Evolutionary conservation across 768 basidiomycete species (phyloP).

Genomic region (Lentinula lateritia): DNA sequence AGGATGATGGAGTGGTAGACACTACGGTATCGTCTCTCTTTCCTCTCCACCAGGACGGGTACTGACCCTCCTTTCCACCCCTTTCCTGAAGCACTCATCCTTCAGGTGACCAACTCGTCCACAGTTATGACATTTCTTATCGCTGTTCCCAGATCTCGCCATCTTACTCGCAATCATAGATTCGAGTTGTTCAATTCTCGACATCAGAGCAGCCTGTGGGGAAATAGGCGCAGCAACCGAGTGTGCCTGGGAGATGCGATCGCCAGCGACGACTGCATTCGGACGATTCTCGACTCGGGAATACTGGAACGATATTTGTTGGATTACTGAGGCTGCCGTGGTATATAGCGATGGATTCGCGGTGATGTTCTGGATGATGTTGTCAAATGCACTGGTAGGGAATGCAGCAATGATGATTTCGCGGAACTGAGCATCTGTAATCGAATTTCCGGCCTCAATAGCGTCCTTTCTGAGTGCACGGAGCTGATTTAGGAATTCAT

Average conservation of each 20-base stretch:
- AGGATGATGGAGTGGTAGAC: not conserved
- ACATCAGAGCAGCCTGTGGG: not conserved
- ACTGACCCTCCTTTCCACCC: slow-evolving; percentile 20
- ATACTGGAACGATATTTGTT: not conserved
- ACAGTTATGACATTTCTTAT: too few species aligned
- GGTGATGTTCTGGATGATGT: not conserved
- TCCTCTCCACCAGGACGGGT: slow-evolving; percentile 10
- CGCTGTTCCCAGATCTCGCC: not conserved
- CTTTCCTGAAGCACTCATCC: slow-evolving; percentile 18
- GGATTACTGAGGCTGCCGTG: not conserved
- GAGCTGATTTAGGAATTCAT: not conserved
- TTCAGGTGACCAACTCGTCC: slow-evolving; percentile 11
- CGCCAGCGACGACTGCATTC: not conserved
- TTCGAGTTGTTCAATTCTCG: not conserved
- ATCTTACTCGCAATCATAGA: not conserved
- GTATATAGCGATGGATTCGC: not conserved
- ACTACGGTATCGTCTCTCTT: not conserved
- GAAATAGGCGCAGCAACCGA: too few species aligned
- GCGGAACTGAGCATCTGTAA: not conserved
- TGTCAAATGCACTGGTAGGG: not conserved
- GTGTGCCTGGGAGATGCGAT: not conserved
- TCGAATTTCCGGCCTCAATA: not conserved
- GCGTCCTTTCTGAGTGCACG: not conserved
- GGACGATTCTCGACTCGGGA: not conserved
- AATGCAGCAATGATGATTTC: not conserved